phyloP scores from a whole-genome alignment of 345 rosid genomes.

The Anacardium occidentale region DNA sequence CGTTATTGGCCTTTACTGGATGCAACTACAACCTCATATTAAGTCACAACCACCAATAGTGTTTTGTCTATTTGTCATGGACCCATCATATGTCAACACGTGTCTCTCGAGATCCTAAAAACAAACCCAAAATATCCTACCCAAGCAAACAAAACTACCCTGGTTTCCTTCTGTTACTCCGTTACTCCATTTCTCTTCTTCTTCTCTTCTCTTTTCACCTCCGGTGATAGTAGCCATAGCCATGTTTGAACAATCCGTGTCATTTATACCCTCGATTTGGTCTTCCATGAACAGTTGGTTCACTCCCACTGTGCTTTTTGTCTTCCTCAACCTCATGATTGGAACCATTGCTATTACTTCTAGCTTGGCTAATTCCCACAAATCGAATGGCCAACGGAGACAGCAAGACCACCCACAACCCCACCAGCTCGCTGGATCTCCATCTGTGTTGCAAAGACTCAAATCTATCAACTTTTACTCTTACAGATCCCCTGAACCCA shows the following conservation, averaged over 20 bases:
- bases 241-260: slow-evolving; percentile 48
- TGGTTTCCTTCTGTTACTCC: neutral
- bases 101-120: slow-evolving; percentile 2
- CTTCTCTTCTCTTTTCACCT: neutral
- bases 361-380: slow-evolving; percentile 36
- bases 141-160: neutral
- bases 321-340: slow-evolving; percentile 72
- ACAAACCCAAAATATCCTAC: neutral
- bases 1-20: neutral
- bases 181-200: neutral
- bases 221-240: neutral
- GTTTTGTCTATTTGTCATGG: slow-evolving; percentile 18
- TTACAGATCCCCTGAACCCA: slow-evolving; percentile 43
- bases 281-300: slow-evolving; percentile 73
- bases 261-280: slow-evolving; percentile 53
- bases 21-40: slow-evolving; percentile 15
- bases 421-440: slow-evolving; percentile 49
- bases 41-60: neutral
- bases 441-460: slow-evolving; percentile 65
- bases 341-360: slow-evolving; percentile 73
- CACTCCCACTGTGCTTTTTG: slow-evolving; percentile 68
- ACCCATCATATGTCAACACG: neutral
- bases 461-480: slow-evolving; percentile 55
- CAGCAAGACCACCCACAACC: slow-evolving; percentile 18
- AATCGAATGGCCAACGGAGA: slow-evolving; percentile 11